These are phyloP conservation scores for Cephalotrichum gorgonifer DNA, from an alignment of 2,329 filamentous ascomycete species.

Conservation along the genomic window DNA sequence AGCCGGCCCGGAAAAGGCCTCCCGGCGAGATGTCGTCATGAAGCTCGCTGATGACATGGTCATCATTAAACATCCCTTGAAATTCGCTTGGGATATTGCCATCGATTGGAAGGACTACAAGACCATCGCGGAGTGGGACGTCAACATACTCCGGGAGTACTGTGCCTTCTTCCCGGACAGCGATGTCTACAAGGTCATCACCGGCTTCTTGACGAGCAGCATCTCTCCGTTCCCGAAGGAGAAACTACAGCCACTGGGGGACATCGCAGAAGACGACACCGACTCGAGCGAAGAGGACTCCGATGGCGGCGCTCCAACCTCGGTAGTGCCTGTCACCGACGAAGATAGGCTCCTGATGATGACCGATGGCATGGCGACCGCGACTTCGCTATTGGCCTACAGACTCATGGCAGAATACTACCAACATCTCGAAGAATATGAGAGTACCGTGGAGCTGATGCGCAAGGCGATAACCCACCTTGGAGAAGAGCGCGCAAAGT, in stretches of 20 bases:
- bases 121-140: constrained; percentile 66
- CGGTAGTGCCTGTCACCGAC: constrained; percentile 50
- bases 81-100: constrained; percentile 81
- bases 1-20: constrained; percentile 50
- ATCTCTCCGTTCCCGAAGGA: constrained; percentile 66
- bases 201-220: constrained; percentile 71
- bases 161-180: constrained; percentile 74
- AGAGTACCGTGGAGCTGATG: constrained; percentile 69
- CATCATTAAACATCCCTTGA: constrained; percentile 84
- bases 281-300: constrained; percentile 47
- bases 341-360: constrained; percentile 77
- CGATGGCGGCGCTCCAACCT: constrained; percentile 42
- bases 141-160: constrained; percentile 68
- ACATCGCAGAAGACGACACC: constrained; percentile 33
- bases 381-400: constrained; percentile 70
- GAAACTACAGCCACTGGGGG: constrained; percentile 12
- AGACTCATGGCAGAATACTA: constrained; percentile 78
- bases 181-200: constrained; percentile 72
- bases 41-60: constrained; percentile 86
- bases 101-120: constrained; percentile 82
- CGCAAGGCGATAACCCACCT: constrained; percentile 60
- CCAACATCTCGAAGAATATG: constrained; percentile 73
- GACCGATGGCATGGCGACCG: constrained; percentile 57
- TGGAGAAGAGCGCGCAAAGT: constrained; percentile 49
- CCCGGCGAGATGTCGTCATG: constrained; percentile 62